These are phyloP conservation scores for Fusarium metavorans DNA, from an alignment of 2,329 filamentous ascomycete species.

Conservation along the genomic window DNA sequence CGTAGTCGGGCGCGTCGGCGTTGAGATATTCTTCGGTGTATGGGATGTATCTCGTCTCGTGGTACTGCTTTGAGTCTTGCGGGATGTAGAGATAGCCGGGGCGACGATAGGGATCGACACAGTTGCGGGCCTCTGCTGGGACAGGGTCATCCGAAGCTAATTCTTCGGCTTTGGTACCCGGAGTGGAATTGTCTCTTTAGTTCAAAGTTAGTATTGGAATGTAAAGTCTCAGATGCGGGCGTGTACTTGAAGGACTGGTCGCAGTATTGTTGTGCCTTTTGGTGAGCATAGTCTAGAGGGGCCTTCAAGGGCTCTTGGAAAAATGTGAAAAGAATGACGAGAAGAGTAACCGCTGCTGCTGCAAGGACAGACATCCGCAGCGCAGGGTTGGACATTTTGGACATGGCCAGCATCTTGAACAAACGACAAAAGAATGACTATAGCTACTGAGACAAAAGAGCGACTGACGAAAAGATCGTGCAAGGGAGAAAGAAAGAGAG, in stretches of 20 bases:
- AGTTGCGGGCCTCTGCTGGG: constrained; percentile 13
- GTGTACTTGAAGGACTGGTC: constrained; percentile 1
- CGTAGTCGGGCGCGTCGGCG: constrained; percentile 60
- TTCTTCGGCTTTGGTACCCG: neutral
- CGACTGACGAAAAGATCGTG: neutral
- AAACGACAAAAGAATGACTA: neutral
- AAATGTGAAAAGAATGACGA: constrained; percentile 31
- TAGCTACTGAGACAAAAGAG: neutral
- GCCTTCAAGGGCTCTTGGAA: constrained; percentile 15
- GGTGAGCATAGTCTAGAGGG: constrained; percentile 24
- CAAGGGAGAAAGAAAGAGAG: neutral
- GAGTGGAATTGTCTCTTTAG: neutral
- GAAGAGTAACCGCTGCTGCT: constrained; percentile 13
- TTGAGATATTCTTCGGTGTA: constrained; percentile 65
- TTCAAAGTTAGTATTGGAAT: neutral
- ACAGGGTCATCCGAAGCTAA: constrained; percentile 1
- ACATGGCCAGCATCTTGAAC: constrained; percentile 22
- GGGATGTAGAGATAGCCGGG: constrained; percentile 68
- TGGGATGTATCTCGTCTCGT: constrained; percentile 56
- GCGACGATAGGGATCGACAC: constrained; percentile 54
- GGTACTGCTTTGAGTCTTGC: constrained; percentile 68
- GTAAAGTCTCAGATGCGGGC: neutral
- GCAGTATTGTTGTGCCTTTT: constrained; percentile 29
- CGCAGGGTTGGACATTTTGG: constrained; percentile 22
- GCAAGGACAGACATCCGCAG: constrained; percentile 14